Conservation (phyloP, 257 asterid species). For the Plantago ovata region DNA sequence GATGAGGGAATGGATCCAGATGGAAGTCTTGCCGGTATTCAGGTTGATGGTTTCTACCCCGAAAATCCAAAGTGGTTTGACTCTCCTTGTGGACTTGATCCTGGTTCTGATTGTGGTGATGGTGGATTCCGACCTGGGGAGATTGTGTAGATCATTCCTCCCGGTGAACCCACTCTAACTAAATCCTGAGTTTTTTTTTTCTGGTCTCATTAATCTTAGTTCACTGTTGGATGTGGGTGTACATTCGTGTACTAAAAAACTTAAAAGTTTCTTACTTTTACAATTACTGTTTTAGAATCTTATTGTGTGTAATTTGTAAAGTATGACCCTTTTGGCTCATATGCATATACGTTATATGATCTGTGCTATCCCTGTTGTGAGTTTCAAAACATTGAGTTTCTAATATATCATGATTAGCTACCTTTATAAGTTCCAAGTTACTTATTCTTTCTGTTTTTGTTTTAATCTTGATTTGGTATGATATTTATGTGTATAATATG, state of each 20-base stretch:
- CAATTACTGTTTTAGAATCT: slow-evolving; percentile 25
- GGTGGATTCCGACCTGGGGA: slow-evolving; percentile 78
- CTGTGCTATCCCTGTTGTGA: slow-evolving; percentile 19
- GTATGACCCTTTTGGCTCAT: slow-evolving; percentile 34
- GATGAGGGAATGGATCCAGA: slow-evolving; percentile 71
- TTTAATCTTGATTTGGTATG: slow-evolving; percentile 5
- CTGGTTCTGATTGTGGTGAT: slow-evolving; percentile 67
- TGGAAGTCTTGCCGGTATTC: slow-evolving; percentile 74
- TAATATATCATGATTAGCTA: slow-evolving; percentile 17
- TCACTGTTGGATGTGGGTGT: slow-evolving; percentile 47
- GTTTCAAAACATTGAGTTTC: slow-evolving; percentile 21
- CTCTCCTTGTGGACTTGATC: slow-evolving; percentile 82
- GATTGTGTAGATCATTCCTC: slow-evolving; percentile 51
- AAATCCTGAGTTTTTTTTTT: slow-evolving; percentile 28
- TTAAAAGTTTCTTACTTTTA: slow-evolving; percentile 25
- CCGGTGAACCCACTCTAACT: slow-evolving; percentile 63
- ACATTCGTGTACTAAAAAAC: slow-evolving; percentile 30
- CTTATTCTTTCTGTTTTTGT: slow-evolving; percentile 9
- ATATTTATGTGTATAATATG: not conserved
- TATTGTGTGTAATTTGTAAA: slow-evolving; percentile 40
- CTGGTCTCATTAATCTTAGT: slow-evolving; percentile 21
- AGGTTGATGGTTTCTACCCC: slow-evolving; percentile 75
- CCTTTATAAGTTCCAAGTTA: slow-evolving; percentile 11
- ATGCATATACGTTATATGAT: slow-evolving; percentile 32
- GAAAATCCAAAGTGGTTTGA: slow-evolving; percentile 98